A percentile compares a stretch with the other conserved stretches of the same genome.
Conservation (phyloP, 1,139 yeast genomes). For the Taphrina populina region DNA sequence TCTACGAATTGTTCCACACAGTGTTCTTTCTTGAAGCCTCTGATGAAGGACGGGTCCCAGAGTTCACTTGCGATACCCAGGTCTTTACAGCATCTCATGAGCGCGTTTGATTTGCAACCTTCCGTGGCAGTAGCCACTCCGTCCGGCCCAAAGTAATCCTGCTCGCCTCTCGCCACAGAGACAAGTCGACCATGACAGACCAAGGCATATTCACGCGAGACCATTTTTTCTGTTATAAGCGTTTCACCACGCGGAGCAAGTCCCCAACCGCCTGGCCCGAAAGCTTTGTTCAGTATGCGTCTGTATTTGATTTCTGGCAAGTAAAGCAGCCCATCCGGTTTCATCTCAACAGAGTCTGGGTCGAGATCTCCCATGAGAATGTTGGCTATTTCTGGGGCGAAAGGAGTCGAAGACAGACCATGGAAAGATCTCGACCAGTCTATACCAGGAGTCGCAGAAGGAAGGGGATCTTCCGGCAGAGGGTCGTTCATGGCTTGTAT, state of each 20-base stretch:
- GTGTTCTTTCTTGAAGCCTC: slow-evolving; percentile 67
- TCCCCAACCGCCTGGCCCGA: slow-evolving; percentile 99
- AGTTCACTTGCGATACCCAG: slow-evolving; percentile 93
- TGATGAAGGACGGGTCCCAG: slow-evolving; percentile 93
- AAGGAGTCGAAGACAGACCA: slow-evolving; percentile 79
- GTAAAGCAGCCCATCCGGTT: slow-evolving; percentile 89
- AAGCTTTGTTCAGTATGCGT: slow-evolving; percentile 78
- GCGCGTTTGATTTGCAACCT: slow-evolving; percentile 93
- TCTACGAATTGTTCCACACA: slow-evolving; percentile 88
- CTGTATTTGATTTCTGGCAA: slow-evolving; percentile 94
- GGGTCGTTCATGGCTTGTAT: slow-evolving; percentile 10
- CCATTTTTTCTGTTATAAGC: slow-evolving; percentile 59
- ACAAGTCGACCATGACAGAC: slow-evolving; percentile 84
- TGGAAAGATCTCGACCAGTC: slow-evolving; percentile 76
- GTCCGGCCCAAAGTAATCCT: slow-evolving; percentile 80
- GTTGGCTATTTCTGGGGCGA: slow-evolving; percentile 59
- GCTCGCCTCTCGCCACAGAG: slow-evolving; percentile 93
- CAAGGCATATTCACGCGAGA: slow-evolving; percentile 87
- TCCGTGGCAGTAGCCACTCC: slow-evolving; percentile 95
- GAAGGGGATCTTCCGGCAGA: slow-evolving; percentile 5
- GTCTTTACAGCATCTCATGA: slow-evolving; percentile 97
- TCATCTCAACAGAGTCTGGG: slow-evolving; percentile 78
- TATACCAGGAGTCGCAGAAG: slow-evolving; percentile 8
- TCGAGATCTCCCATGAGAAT: slow-evolving; percentile 61
- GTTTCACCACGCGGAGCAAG: slow-evolving; percentile 90